Conservation (phyloP, 2,329 filamentous ascomycete genomes). For the Davidsoniella neocaledoniae region DNA sequence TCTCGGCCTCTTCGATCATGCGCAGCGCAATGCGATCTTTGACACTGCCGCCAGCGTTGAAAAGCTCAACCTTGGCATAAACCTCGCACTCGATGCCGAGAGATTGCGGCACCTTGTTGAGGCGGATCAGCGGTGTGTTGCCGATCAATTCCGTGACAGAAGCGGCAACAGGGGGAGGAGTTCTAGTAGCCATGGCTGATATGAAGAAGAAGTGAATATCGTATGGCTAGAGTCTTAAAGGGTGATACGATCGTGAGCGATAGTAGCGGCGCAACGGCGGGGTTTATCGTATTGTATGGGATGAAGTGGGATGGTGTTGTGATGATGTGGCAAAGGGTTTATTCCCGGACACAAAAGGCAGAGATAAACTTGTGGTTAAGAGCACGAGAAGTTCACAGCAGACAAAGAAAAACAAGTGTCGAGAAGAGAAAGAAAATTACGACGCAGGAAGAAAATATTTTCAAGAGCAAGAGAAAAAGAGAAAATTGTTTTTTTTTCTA, state of each 20-base stretch:
- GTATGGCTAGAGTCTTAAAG: neutral
- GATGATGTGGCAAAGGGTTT: neutral
- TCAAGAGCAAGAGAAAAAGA: too few species aligned
- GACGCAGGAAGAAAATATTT: too few species aligned
- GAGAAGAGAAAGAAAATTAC: too few species aligned
- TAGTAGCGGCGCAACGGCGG: neutral
- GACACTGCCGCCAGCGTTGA: constrained; percentile 85
- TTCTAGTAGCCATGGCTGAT: constrained; percentile 1
- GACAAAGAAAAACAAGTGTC: too few species aligned
- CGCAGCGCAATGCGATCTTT: constrained; percentile 91
- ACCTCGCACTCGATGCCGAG: constrained; percentile 78
- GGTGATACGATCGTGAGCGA: neutral
- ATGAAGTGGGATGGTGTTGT: too few species aligned
- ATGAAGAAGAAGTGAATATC: neutral
- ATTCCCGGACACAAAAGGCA: neutral
- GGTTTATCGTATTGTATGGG: neutral
- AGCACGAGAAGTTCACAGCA: too few species aligned
- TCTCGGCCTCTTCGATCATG: constrained; percentile 95
- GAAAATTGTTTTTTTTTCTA: too few species aligned
- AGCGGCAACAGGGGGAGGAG: constrained; percentile 26
- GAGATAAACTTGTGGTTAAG: neutral
- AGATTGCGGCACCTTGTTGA: constrained; percentile 85
- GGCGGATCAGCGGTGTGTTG: constrained; percentile 83
- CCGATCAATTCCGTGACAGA: constrained; percentile 79
- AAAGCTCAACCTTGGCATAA: constrained; percentile 81